phyloP scores from a whole-genome alignment of 768 basidiomycete species.

The Russula earlei region DNA sequence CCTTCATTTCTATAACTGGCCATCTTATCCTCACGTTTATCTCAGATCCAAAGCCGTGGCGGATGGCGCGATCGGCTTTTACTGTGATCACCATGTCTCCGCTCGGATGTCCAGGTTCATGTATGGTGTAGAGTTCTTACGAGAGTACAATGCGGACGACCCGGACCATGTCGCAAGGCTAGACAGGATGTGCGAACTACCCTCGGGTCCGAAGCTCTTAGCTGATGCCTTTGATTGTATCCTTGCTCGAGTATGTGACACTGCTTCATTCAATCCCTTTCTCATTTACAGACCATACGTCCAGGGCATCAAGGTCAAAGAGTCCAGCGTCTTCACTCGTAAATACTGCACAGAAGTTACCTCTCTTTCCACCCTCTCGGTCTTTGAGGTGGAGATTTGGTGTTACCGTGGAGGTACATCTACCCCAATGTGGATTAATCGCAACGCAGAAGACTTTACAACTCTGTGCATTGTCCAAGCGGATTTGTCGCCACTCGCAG shows the following conservation, averaged over 20 bases:
- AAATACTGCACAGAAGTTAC: conserved; percentile 81
- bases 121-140: conserved; percentile 75
- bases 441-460: conserved; percentile 58
- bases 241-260: conserved; percentile 46
- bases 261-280: neutral
- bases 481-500: conserved; percentile 61
- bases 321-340: conserved; percentile 70
- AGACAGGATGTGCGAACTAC: conserved; percentile 61
- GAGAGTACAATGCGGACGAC: conserved; percentile 55
- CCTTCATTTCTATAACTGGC: neutral
- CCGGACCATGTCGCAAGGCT: conserved; percentile 56
- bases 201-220: conserved; percentile 66
- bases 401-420: conserved; percentile 69
- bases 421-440: conserved; percentile 65
- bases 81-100: conserved; percentile 76
- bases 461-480: conserved; percentile 73
- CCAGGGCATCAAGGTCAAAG: conserved; percentile 66
- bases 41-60: conserved; percentile 75
- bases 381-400: conserved; percentile 81
- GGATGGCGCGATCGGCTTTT: conserved; percentile 77
- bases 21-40: conserved; percentile 1
- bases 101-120: conserved; percentile 70
- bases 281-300: conserved; percentile 1
- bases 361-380: conserved; percentile 60
- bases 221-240: conserved; percentile 82